phyloP scores from a whole-genome alignment of 306 rosid genomes.

The Adenanthera pavonina region DNA sequence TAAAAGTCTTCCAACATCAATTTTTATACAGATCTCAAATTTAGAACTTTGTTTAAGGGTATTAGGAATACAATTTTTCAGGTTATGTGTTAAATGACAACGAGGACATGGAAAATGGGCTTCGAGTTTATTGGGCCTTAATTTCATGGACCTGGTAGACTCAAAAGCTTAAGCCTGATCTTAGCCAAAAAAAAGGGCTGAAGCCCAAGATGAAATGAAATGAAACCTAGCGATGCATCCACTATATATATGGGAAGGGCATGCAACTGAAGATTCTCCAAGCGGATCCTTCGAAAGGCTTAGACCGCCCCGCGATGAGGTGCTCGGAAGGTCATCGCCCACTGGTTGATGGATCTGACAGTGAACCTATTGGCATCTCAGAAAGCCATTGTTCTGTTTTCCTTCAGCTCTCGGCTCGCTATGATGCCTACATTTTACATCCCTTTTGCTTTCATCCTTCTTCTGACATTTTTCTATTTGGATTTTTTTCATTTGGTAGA shows the following conservation, averaged over 20 bases:
- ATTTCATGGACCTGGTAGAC: background rate
- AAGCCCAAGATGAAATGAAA: too few relatives aligned
- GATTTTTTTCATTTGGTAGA: background rate
- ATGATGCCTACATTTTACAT: constrained; percentile 5
- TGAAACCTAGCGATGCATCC: too few relatives aligned
- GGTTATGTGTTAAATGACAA: background rate
- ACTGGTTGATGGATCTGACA: background rate
- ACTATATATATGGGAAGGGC: too few relatives aligned
- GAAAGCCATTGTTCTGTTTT: constrained; percentile 19
- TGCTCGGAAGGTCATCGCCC: constrained; percentile 3
- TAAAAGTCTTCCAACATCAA: too few relatives aligned
- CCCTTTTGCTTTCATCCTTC: background rate
- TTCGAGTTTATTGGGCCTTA: background rate
- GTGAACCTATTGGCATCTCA: background rate
- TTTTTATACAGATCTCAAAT: too few relatives aligned
- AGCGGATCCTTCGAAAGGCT: background rate
- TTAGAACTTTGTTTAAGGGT: too few relatives aligned
- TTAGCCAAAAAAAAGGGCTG: too few relatives aligned
- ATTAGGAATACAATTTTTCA: too few relatives aligned
- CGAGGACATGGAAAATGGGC: background rate
- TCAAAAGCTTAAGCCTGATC: background rate
- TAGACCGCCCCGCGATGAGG: background rate
- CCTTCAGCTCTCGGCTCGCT: constrained; percentile 24
- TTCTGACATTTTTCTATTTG: background rate
- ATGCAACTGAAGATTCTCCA: background rate